Evolutionary conservation across 345 rosid species (phyloP), one percentile per base, ranked within the genome.

Genomic region (Sisymbrium irio): DNA sequence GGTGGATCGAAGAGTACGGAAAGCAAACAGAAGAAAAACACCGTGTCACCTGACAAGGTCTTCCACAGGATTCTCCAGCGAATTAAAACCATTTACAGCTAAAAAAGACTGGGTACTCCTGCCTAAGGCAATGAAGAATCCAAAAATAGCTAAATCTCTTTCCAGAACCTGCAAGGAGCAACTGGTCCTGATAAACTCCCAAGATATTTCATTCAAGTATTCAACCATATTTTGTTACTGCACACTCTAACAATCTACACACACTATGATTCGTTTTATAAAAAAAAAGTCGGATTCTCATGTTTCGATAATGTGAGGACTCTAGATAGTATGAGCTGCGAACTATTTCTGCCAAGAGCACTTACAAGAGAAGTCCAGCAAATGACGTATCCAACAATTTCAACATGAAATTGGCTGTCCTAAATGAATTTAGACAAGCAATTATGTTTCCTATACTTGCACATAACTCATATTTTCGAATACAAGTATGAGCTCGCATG

Each of bases 81-180:
- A 82, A 73, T 78, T 80, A 69, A 79, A 95, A 62, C 99, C 97
- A 80, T 92, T 90, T 49, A 86, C 88, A 69, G 87, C 82, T 79
- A 91, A 73, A 80, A 75, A 88, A 22, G 85, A 82, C 75, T 85
- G 86, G 25, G 92, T 84, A 69, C 91, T 87, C 84, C 97, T 85
- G 66, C 99, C 99, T 28, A 95, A 80, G 58, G 97, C 97, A 79
- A 92, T 92, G 78, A 95, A 95, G 85, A 92, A 91, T 69, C 99
- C 99, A 85, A 95, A 92, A 68, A 92, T 86, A 83, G 99, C 93
- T 84, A 95, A 86, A 84, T 95, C 99, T 83, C 86, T 90, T 76
- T 87, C 97, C 87, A 95, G 78, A 51, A 90, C 88, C 97, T 95
- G 95, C 83, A 80, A 62, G 73, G 77, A 67, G 69, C 64, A 69